A percentile compares a stretch with the other conserved stretches of the same genome.
Conservation (phyloP, 257 asterid species). For the Fraxinus excelsior region DNA sequence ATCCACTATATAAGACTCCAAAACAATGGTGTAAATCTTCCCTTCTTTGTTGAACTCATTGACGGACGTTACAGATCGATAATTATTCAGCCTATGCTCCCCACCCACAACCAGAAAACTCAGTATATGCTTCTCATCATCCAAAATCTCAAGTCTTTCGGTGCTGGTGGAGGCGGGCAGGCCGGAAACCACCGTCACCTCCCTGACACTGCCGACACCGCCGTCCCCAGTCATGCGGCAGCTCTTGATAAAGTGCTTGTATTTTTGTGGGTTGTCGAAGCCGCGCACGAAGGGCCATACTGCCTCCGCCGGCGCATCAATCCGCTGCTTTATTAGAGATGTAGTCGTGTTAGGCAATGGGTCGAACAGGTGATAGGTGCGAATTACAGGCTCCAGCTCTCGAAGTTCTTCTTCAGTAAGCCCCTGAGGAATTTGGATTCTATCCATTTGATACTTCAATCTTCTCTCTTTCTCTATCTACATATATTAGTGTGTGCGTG, state of each 20-base stretch:
- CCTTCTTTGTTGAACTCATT: constrained; percentile 51
- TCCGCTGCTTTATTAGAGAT: constrained; percentile 63
- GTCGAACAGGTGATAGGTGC: constrained; percentile 62
- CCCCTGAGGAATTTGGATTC: constrained; percentile 41
- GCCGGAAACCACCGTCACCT: constrained; percentile 85
- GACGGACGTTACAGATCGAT: constrained; percentile 73
- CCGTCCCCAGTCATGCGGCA: constrained; percentile 75
- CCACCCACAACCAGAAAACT: constrained; percentile 92
- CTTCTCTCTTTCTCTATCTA: background rate
- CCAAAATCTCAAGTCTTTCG: constrained; percentile 83
- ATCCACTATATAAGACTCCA: constrained; percentile 85
- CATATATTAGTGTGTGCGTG: background rate
- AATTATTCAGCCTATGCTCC: constrained; percentile 78
- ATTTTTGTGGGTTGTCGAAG: constrained; percentile 81
- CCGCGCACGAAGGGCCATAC: constrained; percentile 85
- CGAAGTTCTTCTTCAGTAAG: constrained; percentile 59
- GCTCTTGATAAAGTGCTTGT: constrained; percentile 94
- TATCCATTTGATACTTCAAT: constrained; percentile 3
- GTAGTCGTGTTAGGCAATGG: constrained; percentile 67
- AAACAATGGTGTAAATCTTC: constrained; percentile 50
- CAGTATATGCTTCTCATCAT: constrained; percentile 60
- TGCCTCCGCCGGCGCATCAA: constrained; percentile 66
- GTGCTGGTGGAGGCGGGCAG: constrained; percentile 91
- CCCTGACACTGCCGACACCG: constrained; percentile 80
- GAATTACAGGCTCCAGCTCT: constrained; percentile 49